Conservation (phyloP, 1,284 basidiomycete species). For the Golubevia sp. region DNA sequence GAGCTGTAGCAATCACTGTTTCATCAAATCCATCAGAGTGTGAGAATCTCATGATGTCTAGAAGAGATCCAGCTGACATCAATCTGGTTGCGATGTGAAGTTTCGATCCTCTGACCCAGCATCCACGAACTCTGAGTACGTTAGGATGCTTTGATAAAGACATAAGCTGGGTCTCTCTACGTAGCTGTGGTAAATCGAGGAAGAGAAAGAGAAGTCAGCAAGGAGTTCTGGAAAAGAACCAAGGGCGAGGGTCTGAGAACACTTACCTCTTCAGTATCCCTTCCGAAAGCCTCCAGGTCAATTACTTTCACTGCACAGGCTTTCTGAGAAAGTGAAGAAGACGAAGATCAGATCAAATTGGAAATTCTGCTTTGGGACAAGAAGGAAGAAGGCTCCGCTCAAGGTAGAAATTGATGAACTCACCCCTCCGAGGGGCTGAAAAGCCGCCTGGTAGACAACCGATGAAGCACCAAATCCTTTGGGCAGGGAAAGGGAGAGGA, state of each 20-base stretch:
- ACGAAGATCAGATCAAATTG: not conserved
- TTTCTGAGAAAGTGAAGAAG: conserved; percentile 19
- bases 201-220: too few relatives aligned
- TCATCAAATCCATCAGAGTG: conserved; percentile 86
- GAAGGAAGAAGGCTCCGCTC: conserved; percentile 43
- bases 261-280: conserved; percentile 39
- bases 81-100: conserved; percentile 83
- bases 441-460: conserved; percentile 78
- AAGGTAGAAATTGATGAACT: not conserved
- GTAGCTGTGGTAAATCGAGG: conserved; percentile 72
- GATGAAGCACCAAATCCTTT: conserved; percentile 84
- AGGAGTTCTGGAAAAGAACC: not conserved
- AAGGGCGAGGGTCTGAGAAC: conserved; percentile 1
- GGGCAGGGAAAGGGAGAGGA: not conserved
- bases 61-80: conserved; percentile 84
- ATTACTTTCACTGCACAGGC: conserved; percentile 84
- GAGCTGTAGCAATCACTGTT: conserved; percentile 78
- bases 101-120: conserved; percentile 81
- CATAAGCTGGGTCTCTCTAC: conserved; percentile 87
- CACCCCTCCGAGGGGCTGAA: conserved; percentile 63
- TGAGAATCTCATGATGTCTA: conserved; percentile 81
- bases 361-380: too few relatives aligned
- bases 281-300: conserved; percentile 74
- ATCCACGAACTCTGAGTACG: conserved; percentile 83
- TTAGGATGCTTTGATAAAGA: conserved; percentile 90